phyloP scores from a whole-genome alignment of 1,284 basidiomycete genomes.

The Apiotrichum mycotoxinovorans region DNA sequence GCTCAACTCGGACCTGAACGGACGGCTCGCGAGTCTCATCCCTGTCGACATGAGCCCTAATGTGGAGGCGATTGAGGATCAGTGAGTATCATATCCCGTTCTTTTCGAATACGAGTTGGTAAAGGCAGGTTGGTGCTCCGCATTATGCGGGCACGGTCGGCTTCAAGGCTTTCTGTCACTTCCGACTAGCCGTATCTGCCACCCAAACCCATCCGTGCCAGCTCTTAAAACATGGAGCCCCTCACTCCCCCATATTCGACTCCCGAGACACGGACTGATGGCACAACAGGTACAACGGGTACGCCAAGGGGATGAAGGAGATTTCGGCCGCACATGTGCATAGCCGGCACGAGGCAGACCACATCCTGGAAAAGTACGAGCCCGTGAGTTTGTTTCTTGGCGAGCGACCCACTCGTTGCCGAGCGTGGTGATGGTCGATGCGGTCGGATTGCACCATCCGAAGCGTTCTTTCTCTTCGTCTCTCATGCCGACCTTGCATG shows the following conservation, averaged over 20 bases:
- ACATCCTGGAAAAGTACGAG: constrained; percentile 52
- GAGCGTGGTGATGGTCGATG: no score
- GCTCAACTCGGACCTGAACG: constrained; percentile 46
- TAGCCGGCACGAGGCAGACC: constrained; percentile 54
- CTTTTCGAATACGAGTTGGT: constrained; percentile 14
- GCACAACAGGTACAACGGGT: constrained; percentile 40
- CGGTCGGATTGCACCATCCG: no score
- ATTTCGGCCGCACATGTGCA: constrained; percentile 50
- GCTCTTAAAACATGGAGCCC: no score
- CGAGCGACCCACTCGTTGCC: no score
- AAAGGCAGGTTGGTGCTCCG: no score
- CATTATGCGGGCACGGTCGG: no score
- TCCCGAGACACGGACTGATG: neutral
- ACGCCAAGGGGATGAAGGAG: constrained; percentile 54
- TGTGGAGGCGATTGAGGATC: constrained; percentile 53
- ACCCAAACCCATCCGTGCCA: no score
- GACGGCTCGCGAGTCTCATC: constrained; percentile 49
- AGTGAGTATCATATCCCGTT: constrained; percentile 36
- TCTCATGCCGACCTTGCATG: no score
- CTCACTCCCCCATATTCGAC: no score
- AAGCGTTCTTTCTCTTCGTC: no score
- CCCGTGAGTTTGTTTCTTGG: constrained; percentile 34
- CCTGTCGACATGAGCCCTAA: constrained; percentile 58
- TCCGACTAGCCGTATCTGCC: no score
- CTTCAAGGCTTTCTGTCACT: no score